A percentile compares a stretch with the other conserved stretches of the same genome.
Evolutionary conservation across 2,329 filamentous ascomycete species (phyloP).

Genomic region (Zopfia rhizophila): DNA sequence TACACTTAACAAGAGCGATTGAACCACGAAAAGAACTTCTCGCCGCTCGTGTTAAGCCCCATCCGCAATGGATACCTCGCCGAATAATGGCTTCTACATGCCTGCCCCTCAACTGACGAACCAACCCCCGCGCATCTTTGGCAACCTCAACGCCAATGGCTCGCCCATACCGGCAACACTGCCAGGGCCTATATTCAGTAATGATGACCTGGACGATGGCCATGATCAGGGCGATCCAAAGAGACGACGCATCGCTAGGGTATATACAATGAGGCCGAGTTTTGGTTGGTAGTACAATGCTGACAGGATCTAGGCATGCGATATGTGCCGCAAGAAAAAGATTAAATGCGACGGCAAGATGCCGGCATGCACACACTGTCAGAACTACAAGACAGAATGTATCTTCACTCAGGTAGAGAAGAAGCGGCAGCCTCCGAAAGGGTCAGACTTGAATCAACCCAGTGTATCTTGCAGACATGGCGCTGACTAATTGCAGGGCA

Average conservation of each 20-base stretch:
- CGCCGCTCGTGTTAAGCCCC: background rate
- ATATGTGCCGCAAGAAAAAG: slow-evolving; percentile 96
- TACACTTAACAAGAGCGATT: slow-evolving; percentile 19
- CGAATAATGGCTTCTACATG: slow-evolving; percentile 45
- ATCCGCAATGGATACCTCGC: slow-evolving; percentile 44
- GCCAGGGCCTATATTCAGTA: slow-evolving; percentile 52
- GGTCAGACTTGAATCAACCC: slow-evolving; percentile 67
- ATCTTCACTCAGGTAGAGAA: slow-evolving; percentile 98
- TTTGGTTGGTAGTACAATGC: slow-evolving; percentile 20
- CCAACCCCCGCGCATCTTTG: slow-evolving; percentile 53
- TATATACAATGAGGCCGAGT: slow-evolving; percentile 54
- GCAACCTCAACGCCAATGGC: slow-evolving; percentile 47
- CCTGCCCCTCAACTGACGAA: slow-evolving; percentile 49
- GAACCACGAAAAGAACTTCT: slow-evolving; percentile 16
- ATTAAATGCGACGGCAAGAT: slow-evolving; percentile 98
- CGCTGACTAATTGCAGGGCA: slow-evolving; percentile 66
- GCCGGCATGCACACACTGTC: slow-evolving; percentile 93
- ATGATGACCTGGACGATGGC: slow-evolving; percentile 64
- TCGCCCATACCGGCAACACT: slow-evolving; percentile 46
- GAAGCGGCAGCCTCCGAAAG: slow-evolving; percentile 96
- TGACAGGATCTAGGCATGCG: slow-evolving; percentile 74
- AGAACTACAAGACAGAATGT: slow-evolving; percentile 98
- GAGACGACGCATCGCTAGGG: slow-evolving; percentile 85
- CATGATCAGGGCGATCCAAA: slow-evolving; percentile 78
- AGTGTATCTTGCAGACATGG: slow-evolving; percentile 13